Evolutionary conservation across 2,329 filamentous ascomycete genomes (phyloP).

Genomic region (Fusarium gaditjirri): DNA sequence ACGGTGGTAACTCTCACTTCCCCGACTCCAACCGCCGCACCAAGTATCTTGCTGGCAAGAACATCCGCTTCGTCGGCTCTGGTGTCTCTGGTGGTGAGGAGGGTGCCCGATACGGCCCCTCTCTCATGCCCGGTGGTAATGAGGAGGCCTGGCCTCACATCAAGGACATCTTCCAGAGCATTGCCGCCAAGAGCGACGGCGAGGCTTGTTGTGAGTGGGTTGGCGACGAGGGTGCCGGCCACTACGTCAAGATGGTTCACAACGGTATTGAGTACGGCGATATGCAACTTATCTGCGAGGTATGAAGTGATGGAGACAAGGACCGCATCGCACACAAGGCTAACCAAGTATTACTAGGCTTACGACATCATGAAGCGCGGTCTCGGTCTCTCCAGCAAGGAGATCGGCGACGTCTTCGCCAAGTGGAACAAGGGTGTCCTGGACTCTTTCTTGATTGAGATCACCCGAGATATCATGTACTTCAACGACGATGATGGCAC

Average conservation of each 20-base stretch:
- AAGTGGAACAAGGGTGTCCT: slow-evolving; percentile 99
- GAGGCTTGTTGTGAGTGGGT: slow-evolving; percentile 99
- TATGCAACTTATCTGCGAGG: slow-evolving; percentile 99
- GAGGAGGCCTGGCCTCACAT: slow-evolving; percentile 98
- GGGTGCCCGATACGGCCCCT: slow-evolving; percentile 96
- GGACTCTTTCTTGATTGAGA: slow-evolving; percentile 99
- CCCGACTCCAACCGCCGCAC: slow-evolving; percentile 98
- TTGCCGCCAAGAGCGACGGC: slow-evolving; percentile 95
- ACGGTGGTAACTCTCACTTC: slow-evolving; percentile 98
- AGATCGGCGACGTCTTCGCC: slow-evolving; percentile 93
- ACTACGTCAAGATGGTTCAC: slow-evolving; percentile 99
- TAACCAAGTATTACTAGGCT: slow-evolving; percentile 68
- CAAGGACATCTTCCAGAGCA: slow-evolving; percentile 99
- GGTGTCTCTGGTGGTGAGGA: slow-evolving; percentile 99
- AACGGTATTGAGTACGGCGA: slow-evolving; percentile 99
- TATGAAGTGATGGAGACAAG: slow-evolving; percentile 55
- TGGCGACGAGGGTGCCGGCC: slow-evolving; percentile 97
- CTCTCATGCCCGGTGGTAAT: slow-evolving; percentile 98
- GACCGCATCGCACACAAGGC: background rate
- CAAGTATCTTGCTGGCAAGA: slow-evolving; percentile 86
- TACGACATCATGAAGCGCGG: slow-evolving; percentile 99
- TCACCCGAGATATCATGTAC: slow-evolving; percentile 98
- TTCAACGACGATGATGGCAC: slow-evolving; percentile 95
- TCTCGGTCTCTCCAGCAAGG: slow-evolving; percentile 87
- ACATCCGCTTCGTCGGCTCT: slow-evolving; percentile 93